These are phyloP conservation scores for Ophiorrhiza pumila DNA, from an alignment of 257 asterid species.

Conservation along the genomic window DNA sequence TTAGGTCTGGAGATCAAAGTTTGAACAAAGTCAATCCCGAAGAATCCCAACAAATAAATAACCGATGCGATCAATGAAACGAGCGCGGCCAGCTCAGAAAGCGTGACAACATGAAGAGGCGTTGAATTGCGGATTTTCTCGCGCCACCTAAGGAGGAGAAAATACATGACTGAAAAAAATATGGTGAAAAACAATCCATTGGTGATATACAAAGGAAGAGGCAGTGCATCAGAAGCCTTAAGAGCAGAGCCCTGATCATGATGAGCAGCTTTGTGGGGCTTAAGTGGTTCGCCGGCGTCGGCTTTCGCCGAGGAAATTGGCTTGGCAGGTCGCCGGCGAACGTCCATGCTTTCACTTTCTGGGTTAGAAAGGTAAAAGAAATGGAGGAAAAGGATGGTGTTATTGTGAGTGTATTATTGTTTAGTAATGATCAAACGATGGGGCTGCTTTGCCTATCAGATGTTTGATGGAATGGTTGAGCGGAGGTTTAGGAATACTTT, in stretches of 20 bases:
- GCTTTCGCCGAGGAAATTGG: constrained; percentile 5
- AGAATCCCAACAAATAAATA: constrained; percentile 43
- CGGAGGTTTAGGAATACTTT: constrained; percentile 18
- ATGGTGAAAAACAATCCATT: constrained; percentile 42
- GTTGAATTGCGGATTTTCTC: constrained; percentile 46
- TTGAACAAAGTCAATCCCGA: constrained; percentile 49
- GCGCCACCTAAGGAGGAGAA: constrained; percentile 45
- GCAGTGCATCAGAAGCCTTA: constrained; percentile 35
- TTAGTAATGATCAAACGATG: too few species aligned
- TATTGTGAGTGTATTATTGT: too few species aligned
- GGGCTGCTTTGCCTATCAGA: neutral
- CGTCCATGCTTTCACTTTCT: constrained; percentile 26
- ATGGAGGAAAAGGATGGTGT: constrained; percentile 1
- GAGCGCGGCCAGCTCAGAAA: constrained; percentile 45
- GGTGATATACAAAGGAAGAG: constrained; percentile 36
- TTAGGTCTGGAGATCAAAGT: constrained; percentile 36
- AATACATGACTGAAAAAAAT: constrained; percentile 47
- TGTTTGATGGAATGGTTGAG: constrained; percentile 16
- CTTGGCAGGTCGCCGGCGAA: constrained; percentile 35
- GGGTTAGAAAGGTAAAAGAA: neutral
- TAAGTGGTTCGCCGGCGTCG: constrained; percentile 30
- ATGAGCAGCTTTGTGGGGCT: constrained; percentile 11
- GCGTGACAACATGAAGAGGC: constrained; percentile 44
- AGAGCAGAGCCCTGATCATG: neutral
- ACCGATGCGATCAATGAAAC: constrained; percentile 35